Evolutionary conservation across 2,329 filamentous ascomycete genomes (phyloP).

Genomic region (Verticillium alfalfae): DNA sequence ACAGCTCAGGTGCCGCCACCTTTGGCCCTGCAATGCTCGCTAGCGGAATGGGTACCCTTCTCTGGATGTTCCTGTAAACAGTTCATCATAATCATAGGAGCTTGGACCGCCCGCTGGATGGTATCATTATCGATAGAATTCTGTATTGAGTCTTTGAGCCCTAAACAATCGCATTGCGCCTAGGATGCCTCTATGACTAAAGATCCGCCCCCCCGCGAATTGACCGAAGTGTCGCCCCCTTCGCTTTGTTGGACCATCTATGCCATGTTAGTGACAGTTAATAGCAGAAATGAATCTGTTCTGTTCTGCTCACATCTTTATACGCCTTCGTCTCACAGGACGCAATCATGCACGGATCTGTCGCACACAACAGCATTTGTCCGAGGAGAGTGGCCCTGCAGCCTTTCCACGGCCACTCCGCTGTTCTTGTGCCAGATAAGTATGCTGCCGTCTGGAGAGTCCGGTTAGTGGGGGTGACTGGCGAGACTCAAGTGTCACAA

Average conservation of each 20-base stretch:
- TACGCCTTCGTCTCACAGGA: slow-evolving; percentile 85
- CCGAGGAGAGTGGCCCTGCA: slow-evolving; percentile 69
- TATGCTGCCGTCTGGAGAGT: slow-evolving; percentile 53
- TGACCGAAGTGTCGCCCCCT: slow-evolving; percentile 13
- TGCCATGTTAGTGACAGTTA: neutral
- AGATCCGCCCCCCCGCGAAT: slow-evolving; percentile 5
- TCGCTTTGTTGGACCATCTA: slow-evolving; percentile 19
- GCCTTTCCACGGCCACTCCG: slow-evolving; percentile 66
- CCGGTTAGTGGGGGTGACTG: neutral
- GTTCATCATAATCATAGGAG: too few relatives aligned
- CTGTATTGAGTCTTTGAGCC: neutral
- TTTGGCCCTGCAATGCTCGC: too few relatives aligned
- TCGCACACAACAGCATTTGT: slow-evolving; percentile 85
- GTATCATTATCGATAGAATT: slow-evolving; percentile 39
- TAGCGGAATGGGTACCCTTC: slow-evolving; percentile 33
- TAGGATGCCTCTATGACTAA: neutral
- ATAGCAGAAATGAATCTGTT: neutral
- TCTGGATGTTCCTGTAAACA: slow-evolving; percentile 19
- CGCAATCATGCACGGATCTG: slow-evolving; percentile 76
- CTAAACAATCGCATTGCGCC: neutral
- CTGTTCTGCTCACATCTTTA: slow-evolving; percentile 67
- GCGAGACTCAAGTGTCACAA: neutral
- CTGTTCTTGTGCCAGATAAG: slow-evolving; percentile 90
- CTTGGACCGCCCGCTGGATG: slow-evolving; percentile 34
- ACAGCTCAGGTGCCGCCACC: too few relatives aligned